Conservation (phyloP, 1,284 basidiomycete species). For the Rhodofomes roseus region DNA sequence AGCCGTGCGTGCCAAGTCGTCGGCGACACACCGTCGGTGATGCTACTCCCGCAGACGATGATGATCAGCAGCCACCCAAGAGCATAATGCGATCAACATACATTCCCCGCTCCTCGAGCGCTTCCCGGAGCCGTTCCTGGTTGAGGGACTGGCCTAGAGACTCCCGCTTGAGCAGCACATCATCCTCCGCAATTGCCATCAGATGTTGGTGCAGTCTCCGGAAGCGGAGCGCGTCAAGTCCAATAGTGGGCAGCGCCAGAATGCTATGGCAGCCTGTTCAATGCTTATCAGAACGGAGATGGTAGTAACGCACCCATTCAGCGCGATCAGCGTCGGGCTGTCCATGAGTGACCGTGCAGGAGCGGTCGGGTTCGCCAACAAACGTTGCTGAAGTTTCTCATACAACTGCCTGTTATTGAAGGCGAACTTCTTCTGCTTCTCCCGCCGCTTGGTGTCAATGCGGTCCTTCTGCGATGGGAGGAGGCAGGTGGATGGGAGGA, state of each 20-base stretch:
- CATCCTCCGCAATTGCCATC: conserved; percentile 51
- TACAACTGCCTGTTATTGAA: conserved; percentile 29
- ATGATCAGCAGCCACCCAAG: background rate
- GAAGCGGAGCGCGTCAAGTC: conserved; percentile 46
- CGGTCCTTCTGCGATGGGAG: conserved; percentile 79
- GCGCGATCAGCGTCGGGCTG: conserved; percentile 17
- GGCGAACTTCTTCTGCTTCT: conserved; percentile 41
- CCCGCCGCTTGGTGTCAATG: conserved; percentile 60
- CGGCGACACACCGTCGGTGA: conserved; percentile 34
- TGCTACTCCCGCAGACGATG: conserved; percentile 23
- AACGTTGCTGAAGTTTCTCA: conserved; percentile 26
- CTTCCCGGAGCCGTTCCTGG: conserved; percentile 51
- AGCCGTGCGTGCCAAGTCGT: conserved; percentile 46
- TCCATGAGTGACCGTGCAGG: conserved; percentile 20
- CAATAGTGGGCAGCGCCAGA: conserved; percentile 56
- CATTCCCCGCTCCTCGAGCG: conserved; percentile 73
- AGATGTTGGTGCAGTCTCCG: conserved; percentile 58
- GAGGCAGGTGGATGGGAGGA: conserved; percentile 85
- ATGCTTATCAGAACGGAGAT: background rate
- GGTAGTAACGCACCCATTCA: conserved; percentile 28
- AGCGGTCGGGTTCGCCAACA: conserved; percentile 31
- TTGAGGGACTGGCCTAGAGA: conserved; percentile 43
- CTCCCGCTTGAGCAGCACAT: conserved; percentile 52
- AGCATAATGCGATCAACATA: conserved; percentile 34
- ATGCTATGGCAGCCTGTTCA: conserved; percentile 35